These are phyloP conservation scores for Trichoderma gamsii DNA, from an alignment of 495 filamentous ascomycete species.

Conservation along the genomic window DNA sequence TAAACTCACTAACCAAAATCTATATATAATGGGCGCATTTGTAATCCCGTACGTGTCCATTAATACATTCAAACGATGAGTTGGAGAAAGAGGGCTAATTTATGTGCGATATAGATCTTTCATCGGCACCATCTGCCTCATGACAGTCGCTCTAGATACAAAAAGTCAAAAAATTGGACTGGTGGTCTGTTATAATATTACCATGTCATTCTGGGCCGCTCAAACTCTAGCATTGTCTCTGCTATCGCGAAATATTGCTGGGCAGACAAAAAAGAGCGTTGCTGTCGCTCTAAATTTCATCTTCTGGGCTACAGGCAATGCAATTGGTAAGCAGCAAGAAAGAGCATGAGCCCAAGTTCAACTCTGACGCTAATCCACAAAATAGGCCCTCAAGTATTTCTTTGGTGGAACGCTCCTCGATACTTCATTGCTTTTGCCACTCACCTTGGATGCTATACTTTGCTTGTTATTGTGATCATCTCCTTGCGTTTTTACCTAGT, in stretches of 20 bases:
- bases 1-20: slow-evolving; percentile 56
- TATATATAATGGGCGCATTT: slow-evolving; percentile 57
- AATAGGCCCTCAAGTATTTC: slow-evolving; percentile 47
- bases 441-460: slow-evolving; percentile 48
- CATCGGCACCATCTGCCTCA: slow-evolving; percentile 50
- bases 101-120: slow-evolving; percentile 33
- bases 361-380: not conserved
- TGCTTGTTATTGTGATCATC: slow-evolving; percentile 41
- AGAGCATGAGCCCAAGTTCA: not conserved
- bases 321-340: slow-evolving; percentile 29
- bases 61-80: not conserved
- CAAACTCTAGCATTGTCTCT: slow-evolving; percentile 49
- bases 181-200: slow-evolving; percentile 52
- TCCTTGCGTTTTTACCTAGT: slow-evolving; percentile 43
- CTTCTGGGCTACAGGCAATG: slow-evolving; percentile 46
- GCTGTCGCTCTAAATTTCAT: slow-evolving; percentile 45
- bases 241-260: slow-evolving; percentile 47
- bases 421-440: slow-evolving; percentile 51
- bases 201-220: slow-evolving; percentile 52
- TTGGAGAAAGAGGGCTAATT: slow-evolving; percentile 10
- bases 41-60: slow-evolving; percentile 51
- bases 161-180: slow-evolving; percentile 43
- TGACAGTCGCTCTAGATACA: slow-evolving; percentile 43
- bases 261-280: slow-evolving; percentile 50
- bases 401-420: slow-evolving; percentile 41